Evolutionary conservation across 768 basidiomycete species (phyloP).

Genomic region (Mrakia blollopis): DNA sequence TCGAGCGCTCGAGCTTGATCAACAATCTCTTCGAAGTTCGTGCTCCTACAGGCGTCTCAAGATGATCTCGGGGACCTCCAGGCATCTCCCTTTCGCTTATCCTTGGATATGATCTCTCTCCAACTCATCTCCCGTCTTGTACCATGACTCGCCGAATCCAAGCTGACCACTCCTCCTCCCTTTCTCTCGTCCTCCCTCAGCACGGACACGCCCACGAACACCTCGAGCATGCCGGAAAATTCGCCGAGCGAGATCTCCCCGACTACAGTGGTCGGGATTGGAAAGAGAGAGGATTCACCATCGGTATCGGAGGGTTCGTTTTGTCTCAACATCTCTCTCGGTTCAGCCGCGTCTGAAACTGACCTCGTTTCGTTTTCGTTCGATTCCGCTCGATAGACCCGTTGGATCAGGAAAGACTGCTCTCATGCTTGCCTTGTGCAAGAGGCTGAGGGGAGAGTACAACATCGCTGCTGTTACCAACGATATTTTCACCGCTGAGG

Average conservation of each 20-base stretch:
- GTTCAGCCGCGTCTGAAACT: not conserved
- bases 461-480: constrained; percentile 99
- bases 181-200: constrained; percentile 41
- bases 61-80: too few relatives aligned
- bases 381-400: constrained; percentile 61
- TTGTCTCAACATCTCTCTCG: not conserved
- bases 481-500: constrained; percentile 84
- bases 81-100: too few relatives aligned
- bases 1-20: not conserved
- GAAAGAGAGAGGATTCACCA: constrained; percentile 86
- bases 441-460: constrained; percentile 68
- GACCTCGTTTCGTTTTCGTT: not conserved
- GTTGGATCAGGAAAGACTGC: constrained; percentile 99
- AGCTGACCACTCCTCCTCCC: not conserved
- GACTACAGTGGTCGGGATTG: constrained; percentile 80
- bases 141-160: not conserved
- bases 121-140: not conserved
- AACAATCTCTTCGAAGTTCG: not conserved
- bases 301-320: constrained; percentile 93
- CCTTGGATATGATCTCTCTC: too few relatives aligned
- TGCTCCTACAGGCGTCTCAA: too few relatives aligned
- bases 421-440: constrained; percentile 81
- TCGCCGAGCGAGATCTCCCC: constrained; percentile 83
- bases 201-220: constrained; percentile 96
- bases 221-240: constrained; percentile 80